Base-by-base conservation (phyloP, 23 red algal genomes). In the Porphyridium purpureum region DNA sequence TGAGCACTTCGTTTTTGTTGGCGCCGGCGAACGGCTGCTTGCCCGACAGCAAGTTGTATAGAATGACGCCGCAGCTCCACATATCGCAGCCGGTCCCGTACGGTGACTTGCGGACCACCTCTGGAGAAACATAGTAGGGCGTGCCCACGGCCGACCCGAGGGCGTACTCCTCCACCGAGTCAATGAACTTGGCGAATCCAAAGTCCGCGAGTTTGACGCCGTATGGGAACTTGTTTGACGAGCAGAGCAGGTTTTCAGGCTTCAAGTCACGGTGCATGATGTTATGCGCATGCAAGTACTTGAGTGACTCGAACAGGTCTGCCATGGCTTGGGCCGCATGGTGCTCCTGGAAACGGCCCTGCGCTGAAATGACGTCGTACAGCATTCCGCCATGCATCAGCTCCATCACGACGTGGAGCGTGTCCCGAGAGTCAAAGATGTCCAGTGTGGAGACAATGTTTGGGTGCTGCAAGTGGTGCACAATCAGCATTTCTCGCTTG, bases 161-260 rank as follows among this genome's bases (percentile, higher is more conserved):
- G 17, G 17, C 38, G 11, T 11, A 44, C 11, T 44, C 38, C n/a
- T n/a, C n/a, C n/a, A n/a, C n/a, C 38, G 38, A 44, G 17, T 70
- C 56, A 21, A 70, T 41, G 59, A 92, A 92, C 30, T 92, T 72
- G 15, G 74, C 78, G n/a, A 94, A 35, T 2, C 88, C 88, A 60
- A 94, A 94, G 68, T 94, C 88, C 35, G 88, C 88, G 38, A 94
- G 71, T 63, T 94, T 94, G 47, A 84, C 59, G 30, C 62, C 84
- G 22, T 55, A 27, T 14, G 69, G 34, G 47, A 75, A 57, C 31
- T 84, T 55, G 52, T 80, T 71, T 21, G 66, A 71, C 25, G 49
- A 65, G 27, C 81, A 70, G 4, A 94, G 59, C 5, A 94, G 36
- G 77, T 94, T 94, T 58, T 94, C 74, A 52, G 88, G 88, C 77